A percentile compares a stretch with the other conserved stretches of the same genome.
Evolutionary conservation across 129 eudicot species (phyloP).

Genomic region (Flaveria sonorensis): DNA sequence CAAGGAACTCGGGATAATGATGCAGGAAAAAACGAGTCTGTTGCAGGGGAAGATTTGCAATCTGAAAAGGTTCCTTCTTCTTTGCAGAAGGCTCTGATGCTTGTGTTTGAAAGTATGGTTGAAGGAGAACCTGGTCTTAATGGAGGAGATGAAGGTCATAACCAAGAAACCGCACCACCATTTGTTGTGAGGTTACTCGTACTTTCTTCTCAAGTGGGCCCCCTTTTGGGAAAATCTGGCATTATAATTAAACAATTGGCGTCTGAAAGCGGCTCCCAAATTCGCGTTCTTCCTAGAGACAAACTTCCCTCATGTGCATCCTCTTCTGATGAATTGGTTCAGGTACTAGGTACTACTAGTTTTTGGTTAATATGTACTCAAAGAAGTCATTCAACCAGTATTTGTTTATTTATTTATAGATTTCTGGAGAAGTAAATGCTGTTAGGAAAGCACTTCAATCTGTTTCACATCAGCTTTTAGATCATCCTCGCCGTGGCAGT

Average conservation of each 20-base stretch:
- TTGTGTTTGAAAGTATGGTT: constrained; percentile 70
- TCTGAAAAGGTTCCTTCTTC: constrained; percentile 52
- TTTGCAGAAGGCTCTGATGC: constrained; percentile 73
- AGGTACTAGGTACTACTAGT: constrained; percentile 46
- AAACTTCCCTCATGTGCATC: constrained; percentile 79
- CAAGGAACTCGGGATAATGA: constrained; percentile 37
- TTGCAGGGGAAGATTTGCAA: constrained; percentile 43
- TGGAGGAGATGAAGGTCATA: constrained; percentile 51
- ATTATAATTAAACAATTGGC: constrained; percentile 68
- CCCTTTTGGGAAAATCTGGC: constrained; percentile 68
- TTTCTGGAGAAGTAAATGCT: constrained; percentile 64
- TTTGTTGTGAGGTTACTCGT: constrained; percentile 67
- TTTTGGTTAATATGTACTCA: neutral
- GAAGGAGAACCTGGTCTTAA: constrained; percentile 53
- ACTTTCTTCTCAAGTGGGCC: constrained; percentile 73
- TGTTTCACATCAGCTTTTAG: constrained; percentile 71
- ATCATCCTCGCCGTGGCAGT: constrained; percentile 43
- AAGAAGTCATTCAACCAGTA: neutral
- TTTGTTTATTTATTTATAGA: constrained; percentile 35
- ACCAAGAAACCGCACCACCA: constrained; percentile 32
- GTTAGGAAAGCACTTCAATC: constrained; percentile 74
- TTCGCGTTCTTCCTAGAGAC: constrained; percentile 76
- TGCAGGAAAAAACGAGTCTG: constrained; percentile 41
- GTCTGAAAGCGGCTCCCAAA: constrained; percentile 82
- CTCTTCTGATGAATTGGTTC: constrained; percentile 83